Conservation (phyloP, 1,139 yeast genomes). For the Debaryomycetaceae sp. region DNA sequence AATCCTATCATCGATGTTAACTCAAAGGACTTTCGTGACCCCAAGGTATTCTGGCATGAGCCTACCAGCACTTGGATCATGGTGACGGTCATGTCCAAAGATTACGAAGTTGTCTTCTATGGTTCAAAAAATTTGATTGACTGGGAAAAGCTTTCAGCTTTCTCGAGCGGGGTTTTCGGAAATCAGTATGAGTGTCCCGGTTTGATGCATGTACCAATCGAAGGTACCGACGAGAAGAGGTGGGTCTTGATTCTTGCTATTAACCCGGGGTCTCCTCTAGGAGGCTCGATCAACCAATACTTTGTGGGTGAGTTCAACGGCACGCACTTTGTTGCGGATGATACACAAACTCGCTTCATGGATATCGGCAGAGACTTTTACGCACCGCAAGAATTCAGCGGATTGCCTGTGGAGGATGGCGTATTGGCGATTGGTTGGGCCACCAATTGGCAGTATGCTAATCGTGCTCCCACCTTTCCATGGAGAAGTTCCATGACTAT, state of each 20-base stretch:
- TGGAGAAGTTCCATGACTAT: conserved; percentile 1
- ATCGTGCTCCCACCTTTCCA: conserved; percentile 1
- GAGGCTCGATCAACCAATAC: conserved; percentile 1
- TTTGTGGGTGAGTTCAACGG: conserved; percentile 1
- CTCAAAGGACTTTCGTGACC: not conserved
- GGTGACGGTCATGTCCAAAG: not conserved
- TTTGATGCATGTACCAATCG: conserved; percentile 1
- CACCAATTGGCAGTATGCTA: conserved; percentile 1
- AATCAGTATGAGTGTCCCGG: conserved; percentile 1
- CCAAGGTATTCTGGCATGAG: conserved; percentile 1
- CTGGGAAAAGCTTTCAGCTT: not conserved
- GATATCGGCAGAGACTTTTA: conserved; percentile 1
- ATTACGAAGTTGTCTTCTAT: not conserved
- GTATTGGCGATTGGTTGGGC: conserved; percentile 1
- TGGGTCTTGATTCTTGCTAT: conserved; percentile 1
- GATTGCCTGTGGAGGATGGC: not conserved
- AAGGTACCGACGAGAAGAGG: not conserved
- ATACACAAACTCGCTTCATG: not conserved
- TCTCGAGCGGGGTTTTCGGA: not conserved
- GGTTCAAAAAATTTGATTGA: not conserved
- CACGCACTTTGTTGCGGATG: not conserved
- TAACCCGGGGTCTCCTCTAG: conserved; percentile 1
- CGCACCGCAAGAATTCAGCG: not conserved
- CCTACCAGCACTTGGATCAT: not conserved
- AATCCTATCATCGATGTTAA: not conserved